Evolutionary conservation across 441 rosid genomes (phyloP).

Genomic region (Euphorbia schlechtendalii): DNA sequence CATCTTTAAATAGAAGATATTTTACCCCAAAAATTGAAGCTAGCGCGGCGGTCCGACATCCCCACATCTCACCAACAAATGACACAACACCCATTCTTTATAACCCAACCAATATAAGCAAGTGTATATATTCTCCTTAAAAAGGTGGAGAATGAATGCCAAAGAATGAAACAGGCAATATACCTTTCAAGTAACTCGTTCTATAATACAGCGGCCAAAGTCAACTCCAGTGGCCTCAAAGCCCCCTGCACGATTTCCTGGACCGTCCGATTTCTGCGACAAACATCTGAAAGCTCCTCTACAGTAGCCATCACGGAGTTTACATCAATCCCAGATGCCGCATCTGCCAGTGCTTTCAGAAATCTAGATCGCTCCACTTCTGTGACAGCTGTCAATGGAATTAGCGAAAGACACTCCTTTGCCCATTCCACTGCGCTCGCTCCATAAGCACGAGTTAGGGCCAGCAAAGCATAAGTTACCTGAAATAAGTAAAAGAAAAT

Average conservation of each 20-base stretch:
- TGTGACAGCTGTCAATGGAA: slow-evolving; percentile 69
- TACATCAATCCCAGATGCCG: slow-evolving; percentile 65
- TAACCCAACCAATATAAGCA: slow-evolving; percentile 19
- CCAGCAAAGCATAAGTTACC: slow-evolving; percentile 74
- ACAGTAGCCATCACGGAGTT: slow-evolving; percentile 52
- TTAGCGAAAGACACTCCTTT: slow-evolving; percentile 50
- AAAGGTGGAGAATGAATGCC: slow-evolving; percentile 37
- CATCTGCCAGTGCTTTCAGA: slow-evolving; percentile 63
- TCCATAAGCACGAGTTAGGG: slow-evolving; percentile 66
- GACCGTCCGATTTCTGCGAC: slow-evolving; percentile 88
- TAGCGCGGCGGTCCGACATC: slow-evolving; percentile 21
- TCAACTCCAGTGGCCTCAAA: slow-evolving; percentile 77
- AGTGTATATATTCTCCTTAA: slow-evolving; percentile 35
- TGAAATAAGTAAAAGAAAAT: slow-evolving; percentile 18
- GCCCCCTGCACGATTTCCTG: slow-evolving; percentile 92
- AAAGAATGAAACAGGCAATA: slow-evolving; percentile 23
- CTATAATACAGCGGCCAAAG: slow-evolving; percentile 46
- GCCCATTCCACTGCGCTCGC: slow-evolving; percentile 78
- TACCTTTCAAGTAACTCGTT: slow-evolving; percentile 15
- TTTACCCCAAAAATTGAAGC: slow-evolving; percentile 33
- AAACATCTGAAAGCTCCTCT: slow-evolving; percentile 88
- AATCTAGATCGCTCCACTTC: slow-evolving; percentile 69
- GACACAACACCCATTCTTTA: slow-evolving; percentile 25
- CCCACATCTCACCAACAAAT: slow-evolving; percentile 12
- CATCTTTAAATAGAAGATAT: slow-evolving; percentile 23